Base-by-base conservation (phyloP, 2,329 filamentous ascomycete genomes). In the Exophiala calicioides region DNA sequence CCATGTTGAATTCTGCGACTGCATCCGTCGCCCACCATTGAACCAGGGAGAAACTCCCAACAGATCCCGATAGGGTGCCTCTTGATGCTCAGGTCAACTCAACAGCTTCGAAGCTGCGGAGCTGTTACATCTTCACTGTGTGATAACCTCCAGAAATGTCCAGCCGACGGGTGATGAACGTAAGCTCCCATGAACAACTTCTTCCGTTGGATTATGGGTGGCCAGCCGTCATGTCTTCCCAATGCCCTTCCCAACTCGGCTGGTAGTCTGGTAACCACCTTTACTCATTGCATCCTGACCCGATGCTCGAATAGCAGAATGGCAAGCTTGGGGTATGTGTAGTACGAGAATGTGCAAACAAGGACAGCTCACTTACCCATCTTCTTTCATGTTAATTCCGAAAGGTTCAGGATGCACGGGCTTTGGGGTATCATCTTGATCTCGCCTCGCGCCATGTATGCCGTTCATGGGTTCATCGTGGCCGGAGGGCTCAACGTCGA, bases 331-430 rank as follows among this genome's bases (percentile, higher is more conserved):
- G 37, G 44, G 38, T 20, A 27, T 35, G 49, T 27, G 27, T 42
- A 20, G 60, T 52, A 49, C 57, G 53, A 56, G 57, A 55, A 23
- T 9, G 60, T n/a, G 21, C 38, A 32, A 8, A 32, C 21, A 57
- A 48, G 47, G 49, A 55, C 58, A 47, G 46, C 56, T 39, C 45
- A 82, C 88, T 90, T 84, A 94, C 88, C 88, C 88, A 65, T 94
- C 88, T 80, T 94, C 88, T 70, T 94, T 94, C 47, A 90, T 87
- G 51, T 84, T 85, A 52, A 86, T 82, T 50, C 78, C 81, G 57
- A 74, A 72, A 34, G 63, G 43, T 24, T 58, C 50, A 23, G 27
- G 39, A 10, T 40, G 43, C 4, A 44, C 20, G 8, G 40, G 41
- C 33, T 31, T 41, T 21, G 45, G 44, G n/a, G 13, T 16, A 8